phyloP scores from a whole-genome alignment of 768 basidiomycete genomes.

The Calocera cornea region DNA sequence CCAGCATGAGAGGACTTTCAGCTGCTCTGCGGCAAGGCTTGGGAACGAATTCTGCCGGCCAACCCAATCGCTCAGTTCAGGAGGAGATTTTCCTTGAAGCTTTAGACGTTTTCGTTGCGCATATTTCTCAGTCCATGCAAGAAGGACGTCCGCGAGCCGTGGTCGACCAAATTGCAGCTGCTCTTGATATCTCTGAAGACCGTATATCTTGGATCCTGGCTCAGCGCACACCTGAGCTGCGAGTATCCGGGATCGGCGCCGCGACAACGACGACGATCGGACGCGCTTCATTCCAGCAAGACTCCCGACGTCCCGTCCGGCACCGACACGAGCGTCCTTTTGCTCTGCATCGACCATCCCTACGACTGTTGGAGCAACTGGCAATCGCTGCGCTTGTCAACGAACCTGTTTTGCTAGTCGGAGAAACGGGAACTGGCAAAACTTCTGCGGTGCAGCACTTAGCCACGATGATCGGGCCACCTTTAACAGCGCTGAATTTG shows the following conservation, averaged over 20 bases:
- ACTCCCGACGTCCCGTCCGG: slow-evolving; percentile 40
- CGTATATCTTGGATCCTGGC: slow-evolving; percentile 55
- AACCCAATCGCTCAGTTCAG: slow-evolving; percentile 39
- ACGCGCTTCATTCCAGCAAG: slow-evolving; percentile 18
- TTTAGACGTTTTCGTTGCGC: slow-evolving; percentile 80
- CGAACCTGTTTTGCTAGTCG: slow-evolving; percentile 84
- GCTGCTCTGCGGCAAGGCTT: background rate
- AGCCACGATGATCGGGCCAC: slow-evolving; percentile 57
- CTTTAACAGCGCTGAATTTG: slow-evolving; percentile 78
- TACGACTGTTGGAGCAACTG: slow-evolving; percentile 66
- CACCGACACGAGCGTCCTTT: slow-evolving; percentile 43
- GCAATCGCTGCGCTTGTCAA: slow-evolving; percentile 51
- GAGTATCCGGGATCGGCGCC: slow-evolving; percentile 53
- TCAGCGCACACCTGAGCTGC: slow-evolving; percentile 52
- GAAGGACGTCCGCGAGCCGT: slow-evolving; percentile 27
- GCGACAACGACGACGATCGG: slow-evolving; percentile 46
- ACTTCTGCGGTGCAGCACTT: slow-evolving; percentile 84
- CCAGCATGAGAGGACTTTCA: background rate
- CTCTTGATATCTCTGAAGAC: slow-evolving; percentile 55
- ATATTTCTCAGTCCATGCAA: slow-evolving; percentile 15
- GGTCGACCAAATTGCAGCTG: slow-evolving; percentile 43
- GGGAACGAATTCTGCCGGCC: background rate
- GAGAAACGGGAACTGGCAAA: slow-evolving; percentile 99
- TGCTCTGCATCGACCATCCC: slow-evolving; percentile 76
- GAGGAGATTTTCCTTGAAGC: slow-evolving; percentile 85